phyloP scores from a whole-genome alignment of 441 rosid genomes.

The Populus trichocarpa region DNA sequence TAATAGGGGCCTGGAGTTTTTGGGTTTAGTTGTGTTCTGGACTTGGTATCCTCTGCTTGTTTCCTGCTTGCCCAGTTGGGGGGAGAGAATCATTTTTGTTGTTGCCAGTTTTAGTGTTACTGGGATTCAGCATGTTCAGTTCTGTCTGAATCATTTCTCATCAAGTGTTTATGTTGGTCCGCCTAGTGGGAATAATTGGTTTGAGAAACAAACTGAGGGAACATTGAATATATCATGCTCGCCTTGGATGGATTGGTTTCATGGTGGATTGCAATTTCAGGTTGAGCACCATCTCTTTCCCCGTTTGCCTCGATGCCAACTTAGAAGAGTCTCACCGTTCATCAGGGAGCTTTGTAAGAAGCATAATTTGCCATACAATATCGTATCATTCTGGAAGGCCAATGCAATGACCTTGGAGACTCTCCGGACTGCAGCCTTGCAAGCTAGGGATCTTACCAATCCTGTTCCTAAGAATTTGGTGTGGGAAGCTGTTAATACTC shows the following conservation, averaged over 20 bases:
- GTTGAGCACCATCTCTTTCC: conserved; percentile 72
- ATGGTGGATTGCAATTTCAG: conserved; percentile 73
- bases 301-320: conserved; percentile 57
- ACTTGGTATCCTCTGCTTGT: conserved; percentile 65
- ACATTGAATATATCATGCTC: conserved; percentile 48
- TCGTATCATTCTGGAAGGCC: conserved; percentile 51
- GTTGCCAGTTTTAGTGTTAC: conserved; percentile 45
- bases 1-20: conserved; percentile 43
- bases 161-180: conserved; percentile 54
- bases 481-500: conserved; percentile 76
- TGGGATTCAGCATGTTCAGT: conserved; percentile 66
- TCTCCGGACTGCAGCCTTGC: conserved; percentile 54
- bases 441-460: conserved; percentile 48
- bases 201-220: conserved; percentile 57
- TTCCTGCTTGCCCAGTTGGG: conserved; percentile 59
- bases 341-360: conserved; percentile 65
- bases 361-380: conserved; percentile 51
- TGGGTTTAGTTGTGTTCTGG: conserved; percentile 55
- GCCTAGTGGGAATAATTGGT: conserved; percentile 56
- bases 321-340: conserved; percentile 53
- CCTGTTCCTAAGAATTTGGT: conserved; percentile 59
- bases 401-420: conserved; percentile 47
- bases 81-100: conserved; percentile 58
- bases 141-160: conserved; percentile 68
- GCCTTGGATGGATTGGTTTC: conserved; percentile 77